These are phyloP conservation scores for Aspergillus costaricaensis DNA, from an alignment of 2,329 filamentous ascomycete genomes.

Conservation along the genomic window DNA sequence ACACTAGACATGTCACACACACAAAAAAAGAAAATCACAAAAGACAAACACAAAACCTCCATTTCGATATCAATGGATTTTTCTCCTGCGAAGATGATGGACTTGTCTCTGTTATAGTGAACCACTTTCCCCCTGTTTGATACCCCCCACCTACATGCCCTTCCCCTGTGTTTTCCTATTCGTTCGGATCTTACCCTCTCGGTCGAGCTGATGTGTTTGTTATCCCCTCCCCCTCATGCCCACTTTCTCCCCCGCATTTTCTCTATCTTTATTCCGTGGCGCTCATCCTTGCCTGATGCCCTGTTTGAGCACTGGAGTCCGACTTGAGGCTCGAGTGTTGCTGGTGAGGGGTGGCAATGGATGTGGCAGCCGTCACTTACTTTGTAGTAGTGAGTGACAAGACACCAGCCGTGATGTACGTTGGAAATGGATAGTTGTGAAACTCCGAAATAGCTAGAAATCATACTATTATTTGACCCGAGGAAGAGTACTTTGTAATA, in stretches of 20 bases:
- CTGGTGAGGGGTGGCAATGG: slow-evolving; percentile 13
- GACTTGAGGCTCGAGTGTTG: slow-evolving; percentile 1
- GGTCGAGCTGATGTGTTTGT: background rate
- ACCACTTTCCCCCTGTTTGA: slow-evolving; percentile 22
- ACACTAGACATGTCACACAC: slow-evolving; percentile 27
- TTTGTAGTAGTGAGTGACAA: slow-evolving; percentile 16
- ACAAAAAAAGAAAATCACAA: slow-evolving; percentile 22
- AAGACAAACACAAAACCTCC: slow-evolving; percentile 12
- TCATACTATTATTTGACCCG: background rate
- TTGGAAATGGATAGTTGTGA: slow-evolving; percentile 22
- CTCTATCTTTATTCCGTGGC: slow-evolving; percentile 28
- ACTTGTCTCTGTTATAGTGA: slow-evolving; percentile 12
- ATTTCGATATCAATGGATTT: background rate
- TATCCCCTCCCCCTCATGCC: slow-evolving; percentile 10
- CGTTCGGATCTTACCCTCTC: slow-evolving; percentile 3
- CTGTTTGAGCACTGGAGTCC: background rate
- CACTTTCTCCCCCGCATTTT: slow-evolving; percentile 3
- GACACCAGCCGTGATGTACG: slow-evolving; percentile 20
- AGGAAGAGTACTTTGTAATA: too few relatives aligned
- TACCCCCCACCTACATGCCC: slow-evolving; percentile 22
- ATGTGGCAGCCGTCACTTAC: slow-evolving; percentile 40
- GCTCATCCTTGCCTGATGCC: slow-evolving; percentile 28
- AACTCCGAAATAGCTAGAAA: slow-evolving; percentile 14
- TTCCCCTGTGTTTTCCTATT: slow-evolving; percentile 9
- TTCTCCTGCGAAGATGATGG: slow-evolving; percentile 8